Conservation (phyloP, 768 basidiomycete genomes). For the Clitopilus hobsonii region DNA sequence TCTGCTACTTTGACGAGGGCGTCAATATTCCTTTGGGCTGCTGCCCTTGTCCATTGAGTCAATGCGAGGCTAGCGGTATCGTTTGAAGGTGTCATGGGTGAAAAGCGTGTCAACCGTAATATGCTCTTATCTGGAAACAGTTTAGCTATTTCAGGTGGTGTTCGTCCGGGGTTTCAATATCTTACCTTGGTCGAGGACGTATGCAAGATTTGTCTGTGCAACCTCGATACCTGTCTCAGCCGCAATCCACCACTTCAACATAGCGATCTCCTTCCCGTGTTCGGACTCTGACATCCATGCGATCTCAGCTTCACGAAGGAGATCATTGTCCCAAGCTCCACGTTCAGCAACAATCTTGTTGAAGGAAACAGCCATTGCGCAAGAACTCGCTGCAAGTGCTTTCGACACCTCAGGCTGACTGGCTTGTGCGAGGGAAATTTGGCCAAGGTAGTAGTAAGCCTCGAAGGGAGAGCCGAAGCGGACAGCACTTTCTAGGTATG, state of each 20-base stretch:
- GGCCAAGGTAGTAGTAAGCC: conserved; percentile 89
- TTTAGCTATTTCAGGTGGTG: background rate
- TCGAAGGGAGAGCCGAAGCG: conserved; percentile 90
- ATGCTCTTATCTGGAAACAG: conserved; percentile 58
- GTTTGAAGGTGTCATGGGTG: conserved; percentile 70
- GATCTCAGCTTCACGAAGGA: conserved; percentile 75
- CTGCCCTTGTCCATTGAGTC: conserved; percentile 92
- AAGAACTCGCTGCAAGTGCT: conserved; percentile 63
- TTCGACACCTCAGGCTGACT: conserved; percentile 35
- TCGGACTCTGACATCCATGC: conserved; percentile 69
- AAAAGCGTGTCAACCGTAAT: conserved; percentile 61
- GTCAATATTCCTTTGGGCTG: conserved; percentile 92
- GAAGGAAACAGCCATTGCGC: conserved; percentile 88
- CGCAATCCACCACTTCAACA: conserved; percentile 93
- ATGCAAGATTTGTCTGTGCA: conserved; percentile 95
- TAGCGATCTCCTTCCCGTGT: conserved; percentile 73
- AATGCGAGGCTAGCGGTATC: conserved; percentile 81
- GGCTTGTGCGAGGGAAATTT: conserved; percentile 65
- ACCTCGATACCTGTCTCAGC: conserved; percentile 90
- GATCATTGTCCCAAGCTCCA: conserved; percentile 82
- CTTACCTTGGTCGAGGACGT: conserved; percentile 85
- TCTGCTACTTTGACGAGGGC: conserved; percentile 97
- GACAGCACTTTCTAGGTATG: conserved; percentile 81
- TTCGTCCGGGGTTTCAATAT: conserved; percentile 1
- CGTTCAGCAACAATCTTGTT: conserved; percentile 91